Base-by-base conservation (phyloP, 129 eudicot genomes). In the Deinandra increscens region DNA sequence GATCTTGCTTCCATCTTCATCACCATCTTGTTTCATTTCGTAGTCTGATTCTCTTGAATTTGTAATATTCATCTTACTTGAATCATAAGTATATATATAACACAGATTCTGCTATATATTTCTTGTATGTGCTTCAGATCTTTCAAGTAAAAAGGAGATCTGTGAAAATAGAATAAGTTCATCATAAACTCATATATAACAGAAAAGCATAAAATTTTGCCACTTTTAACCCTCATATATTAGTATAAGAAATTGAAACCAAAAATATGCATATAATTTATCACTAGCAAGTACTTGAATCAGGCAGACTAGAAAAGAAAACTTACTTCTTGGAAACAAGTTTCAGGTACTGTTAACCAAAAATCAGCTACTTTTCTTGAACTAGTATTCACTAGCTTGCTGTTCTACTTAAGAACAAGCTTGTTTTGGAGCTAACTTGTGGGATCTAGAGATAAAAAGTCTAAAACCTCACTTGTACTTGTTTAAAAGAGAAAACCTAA, bases 21-120 rank as follows among this genome's bases (percentile, higher is more conserved):
- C 71, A 34, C 46, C 78, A 59, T 85, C 88, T 59, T 81, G 81
- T 66, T 81, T 81, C 18, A 77, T 43, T 49, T 64, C 60, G 5
- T 43, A 34, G 60, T 74, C 82, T 17, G 78, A 55, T 50, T 77
- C 82, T 64, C 74, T 76, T 62, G 70, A 26, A 41, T 67, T 77
- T 26, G 85, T 61, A 60, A 44, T 77, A 59, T 74, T 86, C 83
- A 80, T 83, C 55, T 59, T 72, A 43, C 43, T 53, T 60, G 51
- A 77, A 63, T 71, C 77, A 73, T 77, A 51, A n/a, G n/a, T n/a
- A 61, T 59, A 75, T 38, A 20, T 13, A 66, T 20, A 58, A 45
- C 58, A 22, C n/a, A n/a, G n/a, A n/a, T n/a, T n/a, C n/a, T n/a
- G 69, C 69, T 61, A 20, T 68, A 44, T 68, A 44, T 42, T 42